phyloP scores from a whole-genome alignment of 306 rosid genomes.

The Styphnolobium japonicum region DNA sequence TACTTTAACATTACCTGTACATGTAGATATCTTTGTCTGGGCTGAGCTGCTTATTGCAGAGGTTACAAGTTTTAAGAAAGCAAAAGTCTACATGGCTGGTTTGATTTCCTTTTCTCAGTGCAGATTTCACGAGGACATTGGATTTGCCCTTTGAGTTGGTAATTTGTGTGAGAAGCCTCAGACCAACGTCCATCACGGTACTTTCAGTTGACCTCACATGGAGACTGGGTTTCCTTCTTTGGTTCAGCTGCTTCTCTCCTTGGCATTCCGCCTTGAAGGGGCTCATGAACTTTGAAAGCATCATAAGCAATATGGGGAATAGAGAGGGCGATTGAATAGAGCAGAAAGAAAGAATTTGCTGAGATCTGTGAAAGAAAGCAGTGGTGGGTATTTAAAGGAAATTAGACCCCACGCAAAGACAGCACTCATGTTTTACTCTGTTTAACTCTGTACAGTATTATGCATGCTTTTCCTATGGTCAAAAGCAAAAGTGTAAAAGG shows the following conservation, averaged over 20 bases:
- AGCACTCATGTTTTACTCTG: background rate
- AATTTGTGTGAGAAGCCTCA: constrained; percentile 38
- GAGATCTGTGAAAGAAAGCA: constrained; percentile 7
- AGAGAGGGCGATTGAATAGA: background rate
- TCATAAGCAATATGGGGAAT: background rate
- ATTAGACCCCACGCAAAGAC: background rate
- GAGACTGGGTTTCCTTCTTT: constrained; percentile 6
- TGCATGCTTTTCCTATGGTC: constrained; percentile 7
- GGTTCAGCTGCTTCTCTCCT: constrained; percentile 12
- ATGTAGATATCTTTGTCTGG: constrained; percentile 53
- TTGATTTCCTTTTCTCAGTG: constrained; percentile 23
- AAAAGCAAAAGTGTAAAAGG: background rate
- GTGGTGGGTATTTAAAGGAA: constrained; percentile 34
- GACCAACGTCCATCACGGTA: constrained; percentile 34
- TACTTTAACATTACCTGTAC: constrained; percentile 41
- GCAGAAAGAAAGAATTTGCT: background rate
- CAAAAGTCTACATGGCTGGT: constrained; percentile 23
- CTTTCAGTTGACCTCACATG: background rate
- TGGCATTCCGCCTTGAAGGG: constrained; percentile 22
- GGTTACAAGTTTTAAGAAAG: constrained; percentile 46
- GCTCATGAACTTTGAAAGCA: constrained; percentile 26
- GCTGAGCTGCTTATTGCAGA: constrained; percentile 39
- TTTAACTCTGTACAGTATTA: background rate
- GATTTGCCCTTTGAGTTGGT: constrained; percentile 26
- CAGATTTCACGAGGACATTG: constrained; percentile 38